These are phyloP conservation scores for Ganoderma lucidum DNA, from an alignment of 1,284 basidiomycete species.

Conservation along the genomic window DNA sequence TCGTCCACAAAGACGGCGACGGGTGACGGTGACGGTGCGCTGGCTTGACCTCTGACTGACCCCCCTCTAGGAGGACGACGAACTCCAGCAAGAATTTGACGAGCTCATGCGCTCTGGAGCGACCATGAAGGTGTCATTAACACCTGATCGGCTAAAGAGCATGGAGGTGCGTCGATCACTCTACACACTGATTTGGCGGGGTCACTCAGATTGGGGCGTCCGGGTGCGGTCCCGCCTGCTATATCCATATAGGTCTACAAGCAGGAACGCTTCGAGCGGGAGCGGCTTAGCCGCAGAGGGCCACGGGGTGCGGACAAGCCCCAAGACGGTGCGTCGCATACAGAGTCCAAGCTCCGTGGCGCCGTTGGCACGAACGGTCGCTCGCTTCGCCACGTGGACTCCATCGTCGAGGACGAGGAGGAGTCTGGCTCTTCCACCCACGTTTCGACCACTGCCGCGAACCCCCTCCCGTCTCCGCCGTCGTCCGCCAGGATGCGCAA, in stretches of 20 bases:
- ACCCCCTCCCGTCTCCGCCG: slow-evolving; percentile 28
- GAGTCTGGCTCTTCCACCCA: slow-evolving; percentile 35
- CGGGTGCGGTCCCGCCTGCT: neutral
- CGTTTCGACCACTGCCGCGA: slow-evolving; percentile 25
- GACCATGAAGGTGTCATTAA: slow-evolving; percentile 95
- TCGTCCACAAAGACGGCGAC: neutral
- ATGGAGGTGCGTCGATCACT: slow-evolving; percentile 75
- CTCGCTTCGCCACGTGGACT: slow-evolving; percentile 63
- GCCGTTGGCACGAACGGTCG: slow-evolving; percentile 19
- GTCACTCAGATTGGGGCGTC: slow-evolving; percentile 10
- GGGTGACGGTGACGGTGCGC: neutral
- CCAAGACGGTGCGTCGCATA: slow-evolving; percentile 13
- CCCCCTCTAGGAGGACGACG: slow-evolving; percentile 53
- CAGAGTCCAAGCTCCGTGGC: slow-evolving; percentile 7
- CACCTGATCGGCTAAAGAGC: slow-evolving; percentile 88
- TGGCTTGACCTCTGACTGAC: neutral
- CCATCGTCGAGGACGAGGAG: slow-evolving; percentile 59
- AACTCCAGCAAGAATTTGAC: slow-evolving; percentile 83
- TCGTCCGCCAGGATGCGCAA: slow-evolving; percentile 33
- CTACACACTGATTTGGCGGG: slow-evolving; percentile 24
- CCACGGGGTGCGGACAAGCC: slow-evolving; percentile 13
- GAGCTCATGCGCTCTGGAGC: slow-evolving; percentile 86
- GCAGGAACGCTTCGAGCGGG: slow-evolving; percentile 37
- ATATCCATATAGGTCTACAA: slow-evolving; percentile 37
- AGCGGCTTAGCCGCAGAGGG: slow-evolving; percentile 38